Percentiles rank a stretch among this genome's conserved stretches.
phyloP scores from a whole-genome alignment of 352 stramenopile species.

The Globisporangium sylvaticum region DNA sequence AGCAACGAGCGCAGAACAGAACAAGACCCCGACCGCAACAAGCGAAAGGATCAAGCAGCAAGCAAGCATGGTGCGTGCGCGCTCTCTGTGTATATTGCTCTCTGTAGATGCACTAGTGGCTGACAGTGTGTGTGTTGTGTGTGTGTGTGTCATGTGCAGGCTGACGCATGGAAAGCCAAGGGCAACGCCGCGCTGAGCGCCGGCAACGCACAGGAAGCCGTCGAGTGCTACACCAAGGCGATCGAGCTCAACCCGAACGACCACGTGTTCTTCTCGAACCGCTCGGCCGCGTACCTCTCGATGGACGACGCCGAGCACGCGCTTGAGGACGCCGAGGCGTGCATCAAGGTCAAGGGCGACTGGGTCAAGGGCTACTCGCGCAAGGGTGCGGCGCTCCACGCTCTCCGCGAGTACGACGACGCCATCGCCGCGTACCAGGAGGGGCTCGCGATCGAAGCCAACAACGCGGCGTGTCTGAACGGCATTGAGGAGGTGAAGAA shows the following conservation, averaged over 20 bases:
- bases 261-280: slow-evolving; percentile 98
- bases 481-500: slow-evolving; percentile 94
- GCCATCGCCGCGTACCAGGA: slow-evolving; percentile 81
- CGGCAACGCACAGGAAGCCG: slow-evolving; percentile 93
- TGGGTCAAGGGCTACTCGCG: slow-evolving; percentile 98
- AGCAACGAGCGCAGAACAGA: not conserved
- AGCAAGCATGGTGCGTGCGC: slow-evolving; percentile 1
- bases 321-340: slow-evolving; percentile 95
- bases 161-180: slow-evolving; percentile 89
- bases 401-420: slow-evolving; percentile 86
- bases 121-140: not conserved
- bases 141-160: slow-evolving; percentile 16
- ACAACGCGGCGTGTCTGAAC: slow-evolving; percentile 89
- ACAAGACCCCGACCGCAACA: slow-evolving; percentile 2
- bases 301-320: slow-evolving; percentile 90
- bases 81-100: not conserved
- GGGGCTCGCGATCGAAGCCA: slow-evolving; percentile 89
- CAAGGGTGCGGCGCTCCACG: slow-evolving; percentile 96
- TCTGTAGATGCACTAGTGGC: not conserved
- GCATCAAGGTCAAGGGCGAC: slow-evolving; percentile 91
- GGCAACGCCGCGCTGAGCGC: slow-evolving; percentile 94
- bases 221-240: slow-evolving; percentile 95
- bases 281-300: slow-evolving; percentile 97
- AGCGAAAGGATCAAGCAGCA: slow-evolving; percentile 2
- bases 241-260: slow-evolving; percentile 94